Evolutionary conservation across 352 stramenopile genomes (phyloP).

Genomic region (Phytophthora aleatoria): DNA sequence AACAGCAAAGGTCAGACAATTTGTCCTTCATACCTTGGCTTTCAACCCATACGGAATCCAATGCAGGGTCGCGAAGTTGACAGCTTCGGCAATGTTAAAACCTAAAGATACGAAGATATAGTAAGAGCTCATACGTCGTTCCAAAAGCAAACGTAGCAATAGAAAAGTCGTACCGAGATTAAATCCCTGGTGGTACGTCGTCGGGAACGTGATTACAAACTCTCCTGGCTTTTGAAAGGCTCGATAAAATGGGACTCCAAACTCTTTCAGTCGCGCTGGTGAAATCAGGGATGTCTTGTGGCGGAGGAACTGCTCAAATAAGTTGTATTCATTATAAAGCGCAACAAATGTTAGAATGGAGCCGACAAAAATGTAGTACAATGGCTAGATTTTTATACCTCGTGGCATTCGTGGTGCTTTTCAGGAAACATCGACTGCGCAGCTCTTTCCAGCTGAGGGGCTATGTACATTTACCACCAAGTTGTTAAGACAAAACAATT

Average conservation of each 20-base stretch:
- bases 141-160: neutral
- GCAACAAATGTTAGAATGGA: neutral
- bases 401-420: constrained; percentile 80
- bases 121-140: neutral
- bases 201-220: constrained; percentile 93
- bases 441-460: constrained; percentile 79
- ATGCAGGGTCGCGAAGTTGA: constrained; percentile 89
- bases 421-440: constrained; percentile 89
- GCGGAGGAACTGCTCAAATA: constrained; percentile 78
- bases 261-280: constrained; percentile 77
- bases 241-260: constrained; percentile 82
- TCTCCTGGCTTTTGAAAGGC: constrained; percentile 87
- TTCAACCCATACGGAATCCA: constrained; percentile 84
- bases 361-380: neutral
- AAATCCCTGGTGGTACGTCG: constrained; percentile 90
- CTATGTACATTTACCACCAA: constrained; percentile 19
- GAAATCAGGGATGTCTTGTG: constrained; percentile 94
- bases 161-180: constrained; percentile 71
- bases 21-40: constrained; percentile 59
- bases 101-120: constrained; percentile 35
- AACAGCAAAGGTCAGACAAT: neutral
- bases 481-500: constrained; percentile 6
- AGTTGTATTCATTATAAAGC: neutral
- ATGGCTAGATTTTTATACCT: constrained; percentile 37
- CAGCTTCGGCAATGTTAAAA: constrained; percentile 92